A percentile compares a stretch with the other conserved stretches of the same genome.
Conservation (phyloP, 148 eudicot species). For the Fagopyrum homotropicum region DNA sequence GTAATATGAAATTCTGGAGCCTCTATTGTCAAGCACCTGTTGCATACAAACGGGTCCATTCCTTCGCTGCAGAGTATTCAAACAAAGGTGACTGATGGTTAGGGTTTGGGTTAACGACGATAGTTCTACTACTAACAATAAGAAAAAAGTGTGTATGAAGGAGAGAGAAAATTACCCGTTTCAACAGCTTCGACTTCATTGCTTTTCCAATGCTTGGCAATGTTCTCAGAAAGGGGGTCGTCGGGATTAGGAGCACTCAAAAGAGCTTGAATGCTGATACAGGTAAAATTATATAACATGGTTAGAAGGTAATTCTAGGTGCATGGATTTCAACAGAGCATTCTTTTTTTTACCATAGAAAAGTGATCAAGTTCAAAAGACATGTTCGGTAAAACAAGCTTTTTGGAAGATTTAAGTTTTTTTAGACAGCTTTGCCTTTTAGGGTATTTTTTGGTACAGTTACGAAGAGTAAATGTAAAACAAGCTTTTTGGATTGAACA, state of each 20-base stretch:
- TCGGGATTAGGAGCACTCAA: slow-evolving; percentile 81
- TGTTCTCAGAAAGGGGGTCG: slow-evolving; percentile 72
- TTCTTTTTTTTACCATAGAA: background rate
- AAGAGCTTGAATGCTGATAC: slow-evolving; percentile 65
- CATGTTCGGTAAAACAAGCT: too few relatives aligned
- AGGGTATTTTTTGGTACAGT: too few relatives aligned
- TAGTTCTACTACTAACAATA: background rate
- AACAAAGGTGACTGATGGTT: background rate
- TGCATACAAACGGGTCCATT: slow-evolving; percentile 68
- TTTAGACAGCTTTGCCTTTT: too few relatives aligned
- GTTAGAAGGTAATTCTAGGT: background rate
- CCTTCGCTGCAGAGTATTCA: slow-evolving; percentile 47
- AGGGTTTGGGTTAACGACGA: background rate
- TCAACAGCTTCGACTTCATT: slow-evolving; percentile 70
- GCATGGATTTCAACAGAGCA: background rate
- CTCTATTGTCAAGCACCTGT: slow-evolving; percentile 37
- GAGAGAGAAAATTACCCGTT: slow-evolving; percentile 34
- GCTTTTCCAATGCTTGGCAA: slow-evolving; percentile 76
- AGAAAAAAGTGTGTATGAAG: background rate
- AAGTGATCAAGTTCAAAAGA: too few relatives aligned
- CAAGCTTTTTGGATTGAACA: too few relatives aligned
- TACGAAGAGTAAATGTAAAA: too few relatives aligned
- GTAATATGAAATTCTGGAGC: background rate
- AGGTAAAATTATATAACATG: slow-evolving; percentile 11
- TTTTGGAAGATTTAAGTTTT: too few relatives aligned